Percentiles rank a stretch among this genome's conserved stretches.
These are phyloP conservation scores for Tagetes patula DNA, from an alignment of 129 eudicot species.

Conservation along the genomic window DNA sequence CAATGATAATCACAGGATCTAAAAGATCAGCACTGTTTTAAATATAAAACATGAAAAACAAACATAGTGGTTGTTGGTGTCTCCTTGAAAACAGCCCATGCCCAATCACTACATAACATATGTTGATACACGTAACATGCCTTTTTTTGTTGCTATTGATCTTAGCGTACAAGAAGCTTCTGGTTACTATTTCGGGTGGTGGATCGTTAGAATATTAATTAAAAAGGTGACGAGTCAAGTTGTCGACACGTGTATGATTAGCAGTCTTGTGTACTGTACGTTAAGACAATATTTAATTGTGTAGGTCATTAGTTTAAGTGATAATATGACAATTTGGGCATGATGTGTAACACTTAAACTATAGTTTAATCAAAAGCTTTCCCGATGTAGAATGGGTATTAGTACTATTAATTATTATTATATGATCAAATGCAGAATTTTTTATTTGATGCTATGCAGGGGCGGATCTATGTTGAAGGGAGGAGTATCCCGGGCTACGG, in stretches of 20 bases:
- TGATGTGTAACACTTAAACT: conserved; percentile 40
- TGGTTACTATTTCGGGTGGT: conserved; percentile 45
- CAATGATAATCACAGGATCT: conserved; percentile 38
- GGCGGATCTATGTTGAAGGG: too few species aligned
- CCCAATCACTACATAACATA: conserved; percentile 43
- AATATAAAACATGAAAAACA: conserved; percentile 28
- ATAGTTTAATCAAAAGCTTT: conserved; percentile 34
- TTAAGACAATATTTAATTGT: conserved; percentile 32
- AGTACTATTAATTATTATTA: conserved; percentile 33
- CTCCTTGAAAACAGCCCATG: conserved; percentile 39
- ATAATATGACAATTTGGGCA: conserved; percentile 30
- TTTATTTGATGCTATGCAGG: conserved; percentile 17
- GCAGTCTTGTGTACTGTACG: conserved; percentile 32
- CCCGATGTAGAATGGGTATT: conserved; percentile 34
- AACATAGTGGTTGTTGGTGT: conserved; percentile 59
- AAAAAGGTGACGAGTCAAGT: conserved; percentile 44
- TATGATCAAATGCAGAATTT: background rate
- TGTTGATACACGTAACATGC: conserved; percentile 39
- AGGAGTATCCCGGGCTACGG: too few species aligned
- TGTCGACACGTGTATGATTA: conserved; percentile 55
- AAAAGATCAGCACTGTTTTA: conserved; percentile 27
- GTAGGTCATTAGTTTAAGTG: conserved; percentile 39
- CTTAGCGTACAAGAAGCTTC: conserved; percentile 44
- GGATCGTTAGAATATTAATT: conserved; percentile 34
- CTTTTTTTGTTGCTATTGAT: conserved; percentile 22